Evolutionary conservation across 2,329 filamentous ascomycete genomes (phyloP).

Genomic region (Apiospora koreana): DNA sequence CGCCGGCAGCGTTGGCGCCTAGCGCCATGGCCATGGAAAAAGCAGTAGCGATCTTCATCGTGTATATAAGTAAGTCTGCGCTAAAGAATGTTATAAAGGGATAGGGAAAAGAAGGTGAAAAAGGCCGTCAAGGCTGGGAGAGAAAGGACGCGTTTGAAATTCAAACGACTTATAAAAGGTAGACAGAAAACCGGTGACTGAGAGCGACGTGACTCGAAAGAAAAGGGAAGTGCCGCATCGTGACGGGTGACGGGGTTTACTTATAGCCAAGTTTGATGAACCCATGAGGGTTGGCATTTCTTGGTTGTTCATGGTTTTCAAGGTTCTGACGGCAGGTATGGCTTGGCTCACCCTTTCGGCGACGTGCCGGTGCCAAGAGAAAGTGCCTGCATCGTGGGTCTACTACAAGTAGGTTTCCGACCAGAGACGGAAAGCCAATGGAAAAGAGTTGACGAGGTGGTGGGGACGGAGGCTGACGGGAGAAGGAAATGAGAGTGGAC

Average conservation of each 20-base stretch:
- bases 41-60: slow-evolving; percentile 23
- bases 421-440: not conserved
- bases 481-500: not conserved
- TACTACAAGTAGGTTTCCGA: not conserved
- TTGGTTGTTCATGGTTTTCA: not conserved
- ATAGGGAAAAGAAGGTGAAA: not conserved
- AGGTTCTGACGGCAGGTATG: no score
- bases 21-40: slow-evolving; percentile 23
- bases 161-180: slow-evolving; percentile 17
- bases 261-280: not conserved
- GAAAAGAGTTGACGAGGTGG: not conserved
- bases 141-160: slow-evolving; percentile 16
- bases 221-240: not conserved
- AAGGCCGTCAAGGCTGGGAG: slow-evolving; percentile 17
- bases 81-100: slow-evolving; percentile 11
- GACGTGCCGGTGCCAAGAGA: not conserved
- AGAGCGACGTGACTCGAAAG: not conserved
- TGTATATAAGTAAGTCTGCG: slow-evolving; percentile 15
- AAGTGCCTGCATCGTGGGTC: not conserved
- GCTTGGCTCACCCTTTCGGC: not conserved
- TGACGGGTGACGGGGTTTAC: not conserved
- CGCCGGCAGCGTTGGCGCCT: slow-evolving; percentile 18
- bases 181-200: slow-evolving; percentile 5
- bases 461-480: not conserved
- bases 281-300: not conserved